Conservation (phyloP, 2,329 filamentous ascomycete genomes). For the Fusarium hostae region DNA sequence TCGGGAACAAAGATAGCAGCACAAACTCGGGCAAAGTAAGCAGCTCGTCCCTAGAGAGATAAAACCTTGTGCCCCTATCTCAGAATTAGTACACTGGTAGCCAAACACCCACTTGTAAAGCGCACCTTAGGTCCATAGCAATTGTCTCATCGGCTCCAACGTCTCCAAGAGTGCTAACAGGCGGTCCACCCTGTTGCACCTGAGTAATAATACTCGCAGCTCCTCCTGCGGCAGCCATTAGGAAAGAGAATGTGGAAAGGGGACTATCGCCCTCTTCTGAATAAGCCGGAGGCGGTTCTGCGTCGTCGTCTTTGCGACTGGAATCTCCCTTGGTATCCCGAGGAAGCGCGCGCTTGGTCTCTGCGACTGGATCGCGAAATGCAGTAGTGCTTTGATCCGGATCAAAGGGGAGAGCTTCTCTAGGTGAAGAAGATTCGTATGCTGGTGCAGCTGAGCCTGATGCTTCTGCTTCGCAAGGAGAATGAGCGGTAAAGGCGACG, state of each 20-base stretch:
- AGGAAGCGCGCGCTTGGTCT: slow-evolving; percentile 88
- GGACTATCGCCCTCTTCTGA: slow-evolving; percentile 95
- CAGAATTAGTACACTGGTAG: slow-evolving; percentile 40
- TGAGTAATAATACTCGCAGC: slow-evolving; percentile 99
- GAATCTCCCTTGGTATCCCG: slow-evolving; percentile 81
- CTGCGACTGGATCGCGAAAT: slow-evolving; percentile 67
- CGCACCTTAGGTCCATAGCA: slow-evolving; percentile 90
- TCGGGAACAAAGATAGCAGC: slow-evolving; percentile 95
- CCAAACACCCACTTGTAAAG: not conserved
- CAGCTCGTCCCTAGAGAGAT: slow-evolving; percentile 92
- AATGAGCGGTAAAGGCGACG: slow-evolving; percentile 45
- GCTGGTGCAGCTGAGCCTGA: slow-evolving; percentile 63
- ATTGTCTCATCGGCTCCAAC: slow-evolving; percentile 93
- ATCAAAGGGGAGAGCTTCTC: slow-evolving; percentile 52
- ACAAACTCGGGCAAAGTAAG: slow-evolving; percentile 97
- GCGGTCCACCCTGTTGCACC: slow-evolving; percentile 92
- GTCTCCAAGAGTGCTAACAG: slow-evolving; percentile 89
- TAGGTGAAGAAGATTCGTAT: slow-evolving; percentile 57
- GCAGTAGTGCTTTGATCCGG: slow-evolving; percentile 51
- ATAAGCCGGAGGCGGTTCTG: slow-evolving; percentile 95
- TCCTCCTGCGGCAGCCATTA: slow-evolving; percentile 98
- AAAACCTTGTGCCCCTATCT: slow-evolving; percentile 87
- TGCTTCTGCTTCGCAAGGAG: slow-evolving; percentile 44
- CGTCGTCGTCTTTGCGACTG: slow-evolving; percentile 81
- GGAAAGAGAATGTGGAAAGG: slow-evolving; percentile 90